These are phyloP conservation scores for Dioscorea dumetorum DNA, from an alignment of 106 monocot species.

Conservation along the genomic window DNA sequence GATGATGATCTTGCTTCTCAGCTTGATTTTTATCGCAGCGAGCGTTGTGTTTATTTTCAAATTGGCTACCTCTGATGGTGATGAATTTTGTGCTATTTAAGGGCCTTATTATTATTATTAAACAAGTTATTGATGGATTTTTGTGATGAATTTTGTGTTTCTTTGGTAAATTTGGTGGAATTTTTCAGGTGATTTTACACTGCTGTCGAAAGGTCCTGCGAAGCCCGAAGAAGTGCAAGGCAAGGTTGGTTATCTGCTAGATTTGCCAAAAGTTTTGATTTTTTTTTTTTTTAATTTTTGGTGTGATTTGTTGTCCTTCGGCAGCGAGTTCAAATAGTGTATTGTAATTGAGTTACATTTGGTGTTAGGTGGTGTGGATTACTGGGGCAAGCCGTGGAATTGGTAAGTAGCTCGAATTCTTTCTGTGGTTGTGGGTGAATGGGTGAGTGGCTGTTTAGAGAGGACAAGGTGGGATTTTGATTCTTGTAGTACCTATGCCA, in stretches of 20 bases:
- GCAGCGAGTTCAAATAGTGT: background rate
- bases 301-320: background rate
- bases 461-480: no score
- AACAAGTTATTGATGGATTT: background rate
- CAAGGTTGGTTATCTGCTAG: conserved; percentile 33
- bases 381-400: conserved; percentile 97
- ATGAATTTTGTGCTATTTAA: background rate
- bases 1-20: conserved; percentile 18
- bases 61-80: conserved; percentile 63
- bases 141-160: background rate
- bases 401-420: conserved; percentile 26
- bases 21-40: conserved; percentile 12
- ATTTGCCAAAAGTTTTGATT: no score
- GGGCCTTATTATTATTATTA: background rate
- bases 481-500: no score
- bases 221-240: conserved; percentile 55
- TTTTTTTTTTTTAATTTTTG: no score
- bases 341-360: background rate
- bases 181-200: conserved; percentile 49
- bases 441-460: no score
- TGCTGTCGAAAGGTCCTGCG: conserved; percentile 47
- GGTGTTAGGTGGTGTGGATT: conserved; percentile 69
- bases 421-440: background rate
- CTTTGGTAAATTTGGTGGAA: background rate
- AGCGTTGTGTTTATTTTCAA: conserved; percentile 23